Evolutionary conservation across 2,329 filamentous ascomycete species (phyloP), one percentile per base, ranked within the genome.

Genomic region (Arachnomyces sp.): DNA sequence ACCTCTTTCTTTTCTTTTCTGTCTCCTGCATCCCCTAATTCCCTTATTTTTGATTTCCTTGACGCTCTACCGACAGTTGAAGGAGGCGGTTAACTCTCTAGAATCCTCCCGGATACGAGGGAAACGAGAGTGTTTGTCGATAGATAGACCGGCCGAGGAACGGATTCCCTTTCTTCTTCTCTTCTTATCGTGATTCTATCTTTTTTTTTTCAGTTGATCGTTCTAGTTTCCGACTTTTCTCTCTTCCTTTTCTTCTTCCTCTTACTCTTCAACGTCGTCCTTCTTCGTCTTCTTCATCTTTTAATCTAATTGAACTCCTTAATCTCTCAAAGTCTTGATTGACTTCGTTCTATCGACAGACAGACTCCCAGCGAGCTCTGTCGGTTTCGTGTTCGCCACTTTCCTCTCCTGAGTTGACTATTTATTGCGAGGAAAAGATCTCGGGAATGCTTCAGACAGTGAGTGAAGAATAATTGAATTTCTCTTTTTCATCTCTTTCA

Each of bases 1-100:
- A 25, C 21, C 21, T 36, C 34, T 38, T 44, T 39, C 34, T 38
- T 12, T 33, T 39, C 33, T 44, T 43, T 42, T 35, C 31, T 13
- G 7, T 17, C 28, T 25, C n/a, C 12, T 34, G 28, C 39, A 30
- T 39, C 33, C 38, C 28, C 31, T 25, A 28, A 39, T 32, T 38
- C 40, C 38, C 32, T 15, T 18, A 39, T 33, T 30, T 31, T 40
- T 25, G 30, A 15, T 16, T 25, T 25, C 9, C 21, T 25, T 25
- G 21, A 25, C 21, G 21, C 21, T 25, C 9, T 25, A 9, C 21
- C 21, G 21, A 25, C 21, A 25, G 5, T 9, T 25, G 5, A 5
- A 5, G 5, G 5, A 25, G 21, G 21, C 21, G 21, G 21, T 25
- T 25, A 25, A 25, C 21, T 25, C 21, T 9, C 39, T 30, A 12